These are phyloP conservation scores for Monosporascus sp. DNA, from an alignment of 2,329 filamentous ascomycete genomes.

Conservation along the genomic window DNA sequence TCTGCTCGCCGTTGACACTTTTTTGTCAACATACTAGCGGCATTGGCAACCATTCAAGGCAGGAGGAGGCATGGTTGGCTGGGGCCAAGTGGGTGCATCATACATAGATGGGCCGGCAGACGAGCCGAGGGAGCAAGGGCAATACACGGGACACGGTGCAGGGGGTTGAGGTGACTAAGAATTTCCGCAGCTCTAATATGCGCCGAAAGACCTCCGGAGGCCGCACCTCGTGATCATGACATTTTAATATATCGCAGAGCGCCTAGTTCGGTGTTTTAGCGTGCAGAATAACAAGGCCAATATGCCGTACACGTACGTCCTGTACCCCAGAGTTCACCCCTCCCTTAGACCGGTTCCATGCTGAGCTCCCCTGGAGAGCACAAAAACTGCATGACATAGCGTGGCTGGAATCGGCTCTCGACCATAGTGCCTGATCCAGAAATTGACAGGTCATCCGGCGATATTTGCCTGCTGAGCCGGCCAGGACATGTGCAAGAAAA, in stretches of 20 bases:
- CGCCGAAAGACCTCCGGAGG: not conserved
- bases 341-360: not conserved
- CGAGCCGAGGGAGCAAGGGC: not conserved
- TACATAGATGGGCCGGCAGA: not conserved
- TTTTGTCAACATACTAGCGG: not conserved
- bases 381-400: not conserved
- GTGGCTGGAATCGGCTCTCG: not conserved
- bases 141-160: not conserved
- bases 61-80: not conserved
- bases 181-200: not conserved
- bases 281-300: not conserved
- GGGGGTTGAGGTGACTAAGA: not conserved
- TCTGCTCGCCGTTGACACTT: not conserved
- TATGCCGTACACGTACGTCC: not conserved
- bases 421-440: not conserved
- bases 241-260: not conserved
- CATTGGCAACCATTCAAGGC: not conserved
- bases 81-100: not conserved
- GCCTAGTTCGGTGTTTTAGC: not conserved
- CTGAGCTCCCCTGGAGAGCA: not conserved
- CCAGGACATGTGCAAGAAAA: not conserved
- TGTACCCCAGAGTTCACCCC: not conserved
- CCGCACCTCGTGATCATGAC: not conserved
- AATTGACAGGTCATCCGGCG: not conserved
- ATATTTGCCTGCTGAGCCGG: not conserved